Evolutionary conservation across 2,329 filamentous ascomycete species (phyloP), one percentile per base, ranked within the genome.

Genomic region (Diaporthe longicolla): DNA sequence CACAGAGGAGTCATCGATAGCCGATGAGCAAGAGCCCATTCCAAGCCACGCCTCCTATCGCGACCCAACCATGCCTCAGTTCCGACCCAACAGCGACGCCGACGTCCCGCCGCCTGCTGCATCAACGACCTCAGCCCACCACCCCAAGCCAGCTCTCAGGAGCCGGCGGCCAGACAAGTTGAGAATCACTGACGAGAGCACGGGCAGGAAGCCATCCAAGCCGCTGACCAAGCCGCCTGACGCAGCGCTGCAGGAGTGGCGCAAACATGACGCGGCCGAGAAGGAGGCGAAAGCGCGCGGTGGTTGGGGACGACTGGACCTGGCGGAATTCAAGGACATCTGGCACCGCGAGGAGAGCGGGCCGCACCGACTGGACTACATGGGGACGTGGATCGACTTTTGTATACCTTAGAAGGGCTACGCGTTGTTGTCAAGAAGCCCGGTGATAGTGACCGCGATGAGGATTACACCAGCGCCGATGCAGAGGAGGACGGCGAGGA

Each of bases 301-400:
- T n/a, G 95, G 95, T 0, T 93, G 92, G 83, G 96, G 95, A 0
- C 90, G 92, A 79, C 85, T 98, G 63, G 93, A 84, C 79, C 95
- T 92, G 77, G 87, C 89, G 0, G 97, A 98, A 82, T 97, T 98
- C 82, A 92, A 94, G 79, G 85, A 86, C 52, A 92, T 93, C 66
- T 94, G 97, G 85, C 90, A 91, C 78, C 87, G 87, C n/a, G 88
- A 91, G 76, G 89, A 92, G 77, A 90, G 90, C 32, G 84, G 86
- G 37, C 89, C 88, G 19, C 90, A 91, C 80, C 85, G 92, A 70
- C 87, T 95, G 75, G 93, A 94, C 77, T 96, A 98, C 82, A 87
- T 98, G 61, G 94, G 94, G 74, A 94, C 91, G 79, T 98, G 96
- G 96, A 94, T 98, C 82, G 95, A 98, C 81, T 92, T 92, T 81